These are phyloP conservation scores for Sugiyamaella grinbergsii DNA, from an alignment of 1,139 yeast species.

Conservation along the genomic window DNA sequence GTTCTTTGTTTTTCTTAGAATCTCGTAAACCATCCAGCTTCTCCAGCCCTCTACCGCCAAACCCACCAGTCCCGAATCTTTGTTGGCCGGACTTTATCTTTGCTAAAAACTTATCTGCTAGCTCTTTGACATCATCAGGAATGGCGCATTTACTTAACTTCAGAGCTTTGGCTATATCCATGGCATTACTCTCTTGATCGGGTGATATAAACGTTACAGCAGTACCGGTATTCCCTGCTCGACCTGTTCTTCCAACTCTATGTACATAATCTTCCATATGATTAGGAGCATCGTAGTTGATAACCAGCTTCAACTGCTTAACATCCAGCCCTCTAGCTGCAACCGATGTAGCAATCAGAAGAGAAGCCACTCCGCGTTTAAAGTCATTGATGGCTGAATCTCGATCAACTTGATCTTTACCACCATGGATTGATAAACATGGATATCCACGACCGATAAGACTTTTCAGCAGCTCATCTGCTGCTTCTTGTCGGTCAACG, in stretches of 20 bases:
- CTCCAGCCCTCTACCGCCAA: constrained; percentile 92
- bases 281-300: constrained; percentile 86
- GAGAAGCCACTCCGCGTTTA: constrained; percentile 59
- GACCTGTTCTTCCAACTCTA: constrained; percentile 93
- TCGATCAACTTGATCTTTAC: constrained; percentile 85
- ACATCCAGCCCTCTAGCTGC: constrained; percentile 96
- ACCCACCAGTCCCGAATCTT: constrained; percentile 58
- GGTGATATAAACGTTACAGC: constrained; percentile 74
- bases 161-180: constrained; percentile 72
- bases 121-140: constrained; percentile 53
- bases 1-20: constrained; percentile 54
- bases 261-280: constrained; percentile 97
- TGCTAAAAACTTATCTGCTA: constrained; percentile 59
- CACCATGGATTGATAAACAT: constrained; percentile 80
- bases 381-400: constrained; percentile 74
- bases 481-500: constrained; percentile 82
- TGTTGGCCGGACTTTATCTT: constrained; percentile 73
- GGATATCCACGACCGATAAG: constrained; percentile 62
- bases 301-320: constrained; percentile 72
- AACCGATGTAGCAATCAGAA: constrained; percentile 86
- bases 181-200: constrained; percentile 60
- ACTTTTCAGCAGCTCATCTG: constrained; percentile 66
- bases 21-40: constrained; percentile 73
- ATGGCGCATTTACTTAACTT: constrained; percentile 56
- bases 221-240: constrained; percentile 80